Conservation (phyloP, 345 rosid species). For the Boechera stricta region DNA sequence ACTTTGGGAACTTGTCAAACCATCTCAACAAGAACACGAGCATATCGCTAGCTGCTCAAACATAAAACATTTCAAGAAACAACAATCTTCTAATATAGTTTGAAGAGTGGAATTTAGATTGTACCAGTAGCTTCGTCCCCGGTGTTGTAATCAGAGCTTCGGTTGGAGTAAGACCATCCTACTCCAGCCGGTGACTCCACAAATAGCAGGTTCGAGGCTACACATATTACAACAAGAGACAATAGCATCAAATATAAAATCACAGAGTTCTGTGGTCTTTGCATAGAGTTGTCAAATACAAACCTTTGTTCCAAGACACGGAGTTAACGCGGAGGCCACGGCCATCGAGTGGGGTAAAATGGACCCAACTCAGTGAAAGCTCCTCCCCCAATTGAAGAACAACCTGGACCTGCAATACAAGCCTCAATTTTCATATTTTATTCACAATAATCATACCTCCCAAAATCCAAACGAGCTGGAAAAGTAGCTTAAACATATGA, state of each 20-base stretch:
- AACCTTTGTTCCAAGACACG: slow-evolving; percentile 92
- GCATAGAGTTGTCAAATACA: not conserved
- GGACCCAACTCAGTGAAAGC: slow-evolving; percentile 95
- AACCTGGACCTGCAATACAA: slow-evolving; percentile 75
- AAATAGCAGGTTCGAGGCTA: slow-evolving; percentile 86
- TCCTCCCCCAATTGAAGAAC: slow-evolving; percentile 95
- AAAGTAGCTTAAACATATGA: not conserved
- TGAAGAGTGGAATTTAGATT: not conserved
- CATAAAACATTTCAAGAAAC: slow-evolving; percentile 7
- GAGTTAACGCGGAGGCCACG: slow-evolving; percentile 72
- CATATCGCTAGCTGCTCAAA: slow-evolving; percentile 72
- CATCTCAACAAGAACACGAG: slow-evolving; percentile 66
- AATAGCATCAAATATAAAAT: slow-evolving; percentile 11
- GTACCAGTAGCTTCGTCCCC: slow-evolving; percentile 77
- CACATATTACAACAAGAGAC: slow-evolving; percentile 2
- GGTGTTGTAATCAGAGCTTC: slow-evolving; percentile 63
- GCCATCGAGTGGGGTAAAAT: slow-evolving; percentile 77
- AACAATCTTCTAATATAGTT: not conserved
- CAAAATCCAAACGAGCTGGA: not conserved
- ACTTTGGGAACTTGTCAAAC: slow-evolving; percentile 77
- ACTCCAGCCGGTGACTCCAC: slow-evolving; percentile 96
- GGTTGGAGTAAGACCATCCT: slow-evolving; percentile 94
- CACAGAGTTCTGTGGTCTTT: not conserved
- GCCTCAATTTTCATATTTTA: not conserved
- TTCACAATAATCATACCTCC: not conserved